These are phyloP conservation scores for Yamadazyma friedrichii DNA, from an alignment of 1,139 yeast genomes.

Conservation along the genomic window DNA sequence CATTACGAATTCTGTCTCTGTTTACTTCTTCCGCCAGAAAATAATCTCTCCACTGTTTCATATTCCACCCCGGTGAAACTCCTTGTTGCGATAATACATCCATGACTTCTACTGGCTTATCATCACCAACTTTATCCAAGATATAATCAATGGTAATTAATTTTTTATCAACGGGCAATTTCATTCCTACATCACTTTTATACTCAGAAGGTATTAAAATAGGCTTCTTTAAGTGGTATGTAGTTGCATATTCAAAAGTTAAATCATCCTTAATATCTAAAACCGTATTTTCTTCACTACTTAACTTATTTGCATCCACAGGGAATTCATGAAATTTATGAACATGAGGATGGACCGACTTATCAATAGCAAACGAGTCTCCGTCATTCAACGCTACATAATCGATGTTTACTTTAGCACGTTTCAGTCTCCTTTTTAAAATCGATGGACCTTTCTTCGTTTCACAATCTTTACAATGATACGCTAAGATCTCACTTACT, in stretches of 20 bases:
- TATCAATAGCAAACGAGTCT: slow-evolving; percentile 55
- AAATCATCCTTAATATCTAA: slow-evolving; percentile 26
- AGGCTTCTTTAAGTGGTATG: slow-evolving; percentile 25
- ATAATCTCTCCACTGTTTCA: slow-evolving; percentile 75
- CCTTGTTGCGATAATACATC: slow-evolving; percentile 83
- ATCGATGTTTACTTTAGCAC: slow-evolving; percentile 58
- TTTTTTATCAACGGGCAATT: slow-evolving; percentile 31
- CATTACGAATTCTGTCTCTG: slow-evolving; percentile 73
- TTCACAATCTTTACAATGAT: slow-evolving; percentile 56
- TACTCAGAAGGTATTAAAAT: slow-evolving; percentile 33
- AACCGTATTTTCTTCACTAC: slow-evolving; percentile 9
- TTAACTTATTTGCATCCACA: slow-evolving; percentile 13
- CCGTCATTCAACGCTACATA: slow-evolving; percentile 82
- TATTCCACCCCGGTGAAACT: slow-evolving; percentile 60
- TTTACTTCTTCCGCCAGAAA: slow-evolving; percentile 44
- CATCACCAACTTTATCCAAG: slow-evolving; percentile 61
- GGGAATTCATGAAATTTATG: slow-evolving; percentile 29
- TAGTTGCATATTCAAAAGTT: slow-evolving; percentile 34
- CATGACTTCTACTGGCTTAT: slow-evolving; percentile 75
- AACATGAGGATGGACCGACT: slow-evolving; percentile 64
- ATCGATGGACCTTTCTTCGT: slow-evolving; percentile 51
- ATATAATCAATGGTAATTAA: slow-evolving; percentile 56
- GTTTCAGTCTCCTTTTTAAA: slow-evolving; percentile 53
- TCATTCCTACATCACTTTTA: slow-evolving; percentile 30
- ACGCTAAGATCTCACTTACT: slow-evolving; percentile 42